These are phyloP conservation scores for Lactarius sanguifluus DNA, from an alignment of 768 basidiomycete species.

Conservation along the genomic window DNA sequence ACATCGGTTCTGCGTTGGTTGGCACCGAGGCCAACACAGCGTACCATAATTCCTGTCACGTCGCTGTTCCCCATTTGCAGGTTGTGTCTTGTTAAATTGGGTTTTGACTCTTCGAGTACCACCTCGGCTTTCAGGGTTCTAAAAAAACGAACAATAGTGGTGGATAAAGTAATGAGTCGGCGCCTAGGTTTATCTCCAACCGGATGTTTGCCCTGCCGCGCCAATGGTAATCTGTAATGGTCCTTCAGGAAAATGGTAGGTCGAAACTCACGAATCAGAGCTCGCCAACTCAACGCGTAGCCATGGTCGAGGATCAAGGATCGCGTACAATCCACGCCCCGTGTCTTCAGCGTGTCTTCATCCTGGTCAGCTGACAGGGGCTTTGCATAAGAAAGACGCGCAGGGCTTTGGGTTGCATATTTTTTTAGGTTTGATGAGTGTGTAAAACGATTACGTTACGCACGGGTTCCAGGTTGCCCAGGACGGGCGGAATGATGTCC, in stretches of 20 bases:
- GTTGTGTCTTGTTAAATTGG: not conserved
- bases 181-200: not conserved
- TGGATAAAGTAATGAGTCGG: no score
- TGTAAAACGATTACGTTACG: not conserved
- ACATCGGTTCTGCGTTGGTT: no score
- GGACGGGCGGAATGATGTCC: no score
- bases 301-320: not conserved
- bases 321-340: not conserved
- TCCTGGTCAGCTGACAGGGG: not conserved
- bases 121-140: not conserved
- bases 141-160: not conserved
- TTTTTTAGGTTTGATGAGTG: constrained; percentile 4
- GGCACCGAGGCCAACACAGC: no score
- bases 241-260: not conserved
- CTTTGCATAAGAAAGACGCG: not conserved
- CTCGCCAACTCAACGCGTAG: not conserved
- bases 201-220: not conserved
- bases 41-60: no score
- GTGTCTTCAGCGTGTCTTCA: not conserved
- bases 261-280: not conserved
- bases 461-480: not conserved
- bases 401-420: not conserved
- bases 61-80: not conserved
- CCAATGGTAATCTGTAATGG: not conserved
- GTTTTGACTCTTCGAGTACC: not conserved